Evolutionary conservation across 495 filamentous ascomycete genomes (phyloP), one percentile per base, ranked within the genome.

Genomic region (Hyphodiscus hymeniophilus): DNA sequence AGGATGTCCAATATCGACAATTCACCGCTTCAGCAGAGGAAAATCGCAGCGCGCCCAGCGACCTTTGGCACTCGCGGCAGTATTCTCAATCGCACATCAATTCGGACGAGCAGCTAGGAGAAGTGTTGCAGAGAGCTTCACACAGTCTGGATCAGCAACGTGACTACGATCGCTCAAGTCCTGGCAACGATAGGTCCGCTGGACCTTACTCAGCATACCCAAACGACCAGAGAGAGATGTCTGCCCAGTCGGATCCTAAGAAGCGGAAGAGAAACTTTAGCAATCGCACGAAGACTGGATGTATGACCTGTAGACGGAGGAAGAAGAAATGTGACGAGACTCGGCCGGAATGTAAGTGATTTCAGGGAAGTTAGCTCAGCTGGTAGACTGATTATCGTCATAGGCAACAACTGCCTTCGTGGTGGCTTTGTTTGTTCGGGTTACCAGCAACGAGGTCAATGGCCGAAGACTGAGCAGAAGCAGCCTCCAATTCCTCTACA

Each of bases 241-340:
- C 73, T 16, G 63, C 78, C 16, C 80, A 89, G 64, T 76, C 82
- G 10, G 84, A 86, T 50, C 81, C 81, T 7, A 89, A 88, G 60
- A 79, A 80, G 61, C 72, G 88, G 55, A 94, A 94, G 61, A 79
- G 88, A 20, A 76, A 94, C 58, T 98, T 97, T 60, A 94, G 87
- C 64, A 96, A 96, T 63, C 79, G 92, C 45, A 97, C 92, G 15
- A 97, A 97, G 69, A 96, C 92, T 26, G 92, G 92, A 15, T 98
- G 92, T 62, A 85, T 95, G 69, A 98, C 92, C 22, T 98, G 92
- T 63, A 75, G 92, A 45, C 77, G 82, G 56, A 77, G 92, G 38
- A 98, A 98, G 77, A 98, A 98, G 78, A 98, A 98, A 66, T 98
- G 92, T 61, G 92, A 98, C 59, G 92, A 98, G 68, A 76, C 76